Evolutionary conservation across 2,329 filamentous ascomycete species (phyloP).

Genomic region (Penicillium sp.): DNA sequence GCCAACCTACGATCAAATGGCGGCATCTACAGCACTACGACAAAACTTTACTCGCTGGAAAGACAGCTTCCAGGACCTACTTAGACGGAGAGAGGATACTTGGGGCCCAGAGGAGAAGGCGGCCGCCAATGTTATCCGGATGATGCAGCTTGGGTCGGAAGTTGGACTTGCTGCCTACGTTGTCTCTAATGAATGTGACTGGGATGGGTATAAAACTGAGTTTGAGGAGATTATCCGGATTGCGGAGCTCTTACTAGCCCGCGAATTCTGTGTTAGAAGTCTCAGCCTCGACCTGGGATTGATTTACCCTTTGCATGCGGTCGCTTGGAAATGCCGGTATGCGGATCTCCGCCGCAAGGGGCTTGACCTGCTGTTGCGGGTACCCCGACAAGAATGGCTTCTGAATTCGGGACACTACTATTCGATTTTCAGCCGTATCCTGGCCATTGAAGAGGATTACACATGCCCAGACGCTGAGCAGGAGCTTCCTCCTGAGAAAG

Average conservation of each 20-base stretch:
- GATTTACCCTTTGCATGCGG: slow-evolving; percentile 26
- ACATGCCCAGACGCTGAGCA: not conserved
- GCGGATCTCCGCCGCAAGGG: slow-evolving; percentile 24
- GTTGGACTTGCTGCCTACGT: slow-evolving; percentile 18
- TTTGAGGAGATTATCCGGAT: slow-evolving; percentile 19
- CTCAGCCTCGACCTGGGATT: slow-evolving; percentile 24
- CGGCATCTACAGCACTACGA: not conserved
- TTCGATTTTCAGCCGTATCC: slow-evolving; percentile 23
- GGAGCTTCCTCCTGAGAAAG: slow-evolving; percentile 16
- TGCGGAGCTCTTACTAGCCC: not conserved
- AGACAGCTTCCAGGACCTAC: not conserved
- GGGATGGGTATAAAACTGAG: slow-evolving; percentile 18
- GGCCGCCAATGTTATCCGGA: slow-evolving; percentile 20
- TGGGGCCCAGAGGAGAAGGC: slow-evolving; percentile 18
- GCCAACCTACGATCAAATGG: not conserved
- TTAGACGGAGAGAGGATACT: not conserved
- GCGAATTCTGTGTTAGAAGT: not conserved
- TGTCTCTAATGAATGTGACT: slow-evolving; percentile 18
- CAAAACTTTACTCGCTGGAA: not conserved
- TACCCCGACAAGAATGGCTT: slow-evolving; percentile 22
- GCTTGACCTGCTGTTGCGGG: slow-evolving; percentile 23
- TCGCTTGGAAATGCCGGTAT: slow-evolving; percentile 31
- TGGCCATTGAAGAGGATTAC: slow-evolving; percentile 23
- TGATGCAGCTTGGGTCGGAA: slow-evolving; percentile 15
- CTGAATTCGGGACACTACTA: slow-evolving; percentile 22